Percentiles rank a stretch among this genome's conserved stretches.
Conservation (phyloP, 164 flowering plant species). For the Piper betle region DNA sequence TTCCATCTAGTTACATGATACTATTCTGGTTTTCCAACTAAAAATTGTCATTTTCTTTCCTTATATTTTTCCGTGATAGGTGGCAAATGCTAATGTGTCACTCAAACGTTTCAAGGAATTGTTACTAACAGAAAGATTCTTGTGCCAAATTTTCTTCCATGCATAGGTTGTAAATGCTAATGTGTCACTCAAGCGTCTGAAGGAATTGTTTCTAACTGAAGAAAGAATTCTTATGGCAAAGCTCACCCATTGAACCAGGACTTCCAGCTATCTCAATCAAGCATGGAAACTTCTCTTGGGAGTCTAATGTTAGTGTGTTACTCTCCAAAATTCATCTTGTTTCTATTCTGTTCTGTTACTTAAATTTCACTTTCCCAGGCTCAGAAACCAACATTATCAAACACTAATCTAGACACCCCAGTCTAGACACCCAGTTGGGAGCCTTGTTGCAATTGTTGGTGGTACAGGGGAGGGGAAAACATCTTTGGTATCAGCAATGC, state of each 20-base stretch:
- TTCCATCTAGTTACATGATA: background rate
- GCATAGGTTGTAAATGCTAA: constrained; percentile 86
- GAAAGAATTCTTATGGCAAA: constrained; percentile 84
- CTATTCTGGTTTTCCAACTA: background rate
- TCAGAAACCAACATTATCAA: constrained; percentile 69
- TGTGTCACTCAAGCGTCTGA: constrained; percentile 88
- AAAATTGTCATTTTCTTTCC: background rate
- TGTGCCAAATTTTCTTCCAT: no score
- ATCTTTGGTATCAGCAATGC: constrained; percentile 95
- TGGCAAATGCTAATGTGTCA: no score
- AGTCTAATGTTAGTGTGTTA: constrained; percentile 41
- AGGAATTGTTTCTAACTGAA: constrained; percentile 76
- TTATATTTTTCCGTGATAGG: no score
- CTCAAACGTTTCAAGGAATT: no score
- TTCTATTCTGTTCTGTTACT: background rate
- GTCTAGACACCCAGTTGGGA: constrained; percentile 82
- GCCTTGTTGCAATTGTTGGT: constrained; percentile 91
- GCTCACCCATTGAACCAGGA: constrained; percentile 69
- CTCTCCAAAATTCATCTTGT: background rate
- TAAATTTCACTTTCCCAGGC: constrained; percentile 30
- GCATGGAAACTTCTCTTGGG: constrained; percentile 91
- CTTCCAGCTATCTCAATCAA: constrained; percentile 78
- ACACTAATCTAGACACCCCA: constrained; percentile 83
- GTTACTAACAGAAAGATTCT: no score
- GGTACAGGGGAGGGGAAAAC: constrained; percentile 97